Conservation (phyloP, 768 basidiomycete species). For the Tricholoma saponaceum region DNA sequence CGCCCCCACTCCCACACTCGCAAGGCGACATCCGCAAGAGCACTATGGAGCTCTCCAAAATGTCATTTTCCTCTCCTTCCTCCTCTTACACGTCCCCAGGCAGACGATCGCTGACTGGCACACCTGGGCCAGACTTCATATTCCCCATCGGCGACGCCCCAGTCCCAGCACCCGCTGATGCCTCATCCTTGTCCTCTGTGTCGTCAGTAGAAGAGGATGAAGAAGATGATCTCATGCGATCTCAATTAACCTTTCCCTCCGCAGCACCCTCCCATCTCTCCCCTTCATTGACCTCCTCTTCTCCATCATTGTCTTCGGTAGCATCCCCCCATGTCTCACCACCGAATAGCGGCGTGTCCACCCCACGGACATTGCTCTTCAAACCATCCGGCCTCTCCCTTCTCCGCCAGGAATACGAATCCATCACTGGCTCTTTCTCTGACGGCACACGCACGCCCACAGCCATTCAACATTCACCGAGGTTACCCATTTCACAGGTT, state of each 20-base stretch:
- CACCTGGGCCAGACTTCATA: conserved; percentile 21
- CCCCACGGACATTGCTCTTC: conserved; percentile 12
- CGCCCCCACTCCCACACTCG: conserved; percentile 39
- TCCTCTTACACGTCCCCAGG: conserved; percentile 5
- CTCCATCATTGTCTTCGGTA: conserved; percentile 2
- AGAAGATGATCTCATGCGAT: conserved; percentile 6
- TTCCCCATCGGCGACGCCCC: conserved; percentile 24
- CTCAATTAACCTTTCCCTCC: conserved; percentile 12
- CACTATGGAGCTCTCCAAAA: conserved; percentile 63
- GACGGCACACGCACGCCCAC: conserved; percentile 14
- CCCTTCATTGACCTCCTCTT: conserved; percentile 8
- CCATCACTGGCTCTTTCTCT: conserved; percentile 1
- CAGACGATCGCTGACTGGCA: not conserved
- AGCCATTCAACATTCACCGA: not conserved
- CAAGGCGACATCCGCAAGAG: conserved; percentile 61
- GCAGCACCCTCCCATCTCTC: conserved; percentile 7
- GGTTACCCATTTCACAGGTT: not conserved
- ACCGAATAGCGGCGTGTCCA: conserved; percentile 11
- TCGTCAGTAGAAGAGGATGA: not conserved
- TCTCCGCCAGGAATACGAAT: conserved; percentile 23
- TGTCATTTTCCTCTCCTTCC: conserved; percentile 32
- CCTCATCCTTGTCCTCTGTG: conserved; percentile 10
- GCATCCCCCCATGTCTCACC: conserved; percentile 10
- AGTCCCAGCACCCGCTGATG: not conserved
- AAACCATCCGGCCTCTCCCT: conserved; percentile 37